These are phyloP conservation scores for Vachellia pachyceras DNA, from an alignment of 306 rosid species.

Conservation along the genomic window DNA sequence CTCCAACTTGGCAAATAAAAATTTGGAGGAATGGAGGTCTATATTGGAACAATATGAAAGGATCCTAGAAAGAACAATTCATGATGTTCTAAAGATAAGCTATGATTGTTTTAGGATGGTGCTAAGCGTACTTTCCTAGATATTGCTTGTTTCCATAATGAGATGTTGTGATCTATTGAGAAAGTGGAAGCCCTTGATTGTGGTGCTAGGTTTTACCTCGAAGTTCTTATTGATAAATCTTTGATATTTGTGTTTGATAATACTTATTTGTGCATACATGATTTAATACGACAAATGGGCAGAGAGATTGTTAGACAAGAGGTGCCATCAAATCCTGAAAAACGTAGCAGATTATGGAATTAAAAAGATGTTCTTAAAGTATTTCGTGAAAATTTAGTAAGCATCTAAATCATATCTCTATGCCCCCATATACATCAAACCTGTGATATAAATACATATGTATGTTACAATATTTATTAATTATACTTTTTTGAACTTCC, in stretches of 20 bases:
- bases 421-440: no score
- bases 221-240: background rate
- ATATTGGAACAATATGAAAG: background rate
- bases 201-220: background rate
- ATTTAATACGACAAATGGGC: no score
- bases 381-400: background rate
- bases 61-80: background rate
- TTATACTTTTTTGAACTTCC: background rate
- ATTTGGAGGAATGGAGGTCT: background rate
- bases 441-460: background rate
- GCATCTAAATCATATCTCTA: background rate
- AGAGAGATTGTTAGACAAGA: no score
- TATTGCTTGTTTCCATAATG: background rate
- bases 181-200: slow-evolving; percentile 5
- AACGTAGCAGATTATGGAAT: no score
- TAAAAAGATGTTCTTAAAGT: background rate
- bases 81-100: slow-evolving; percentile 1
- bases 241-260: background rate
- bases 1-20: background rate
- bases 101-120: background rate
- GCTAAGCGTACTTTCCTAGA: background rate
- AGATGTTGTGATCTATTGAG: background rate
- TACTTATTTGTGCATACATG: background rate
- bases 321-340: no score
- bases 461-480: background rate